Evolutionary conservation across 2,329 filamentous ascomycete genomes (phyloP), one percentile per base, ranked within the genome.

Genomic region (Alternaria brassicicola): DNA sequence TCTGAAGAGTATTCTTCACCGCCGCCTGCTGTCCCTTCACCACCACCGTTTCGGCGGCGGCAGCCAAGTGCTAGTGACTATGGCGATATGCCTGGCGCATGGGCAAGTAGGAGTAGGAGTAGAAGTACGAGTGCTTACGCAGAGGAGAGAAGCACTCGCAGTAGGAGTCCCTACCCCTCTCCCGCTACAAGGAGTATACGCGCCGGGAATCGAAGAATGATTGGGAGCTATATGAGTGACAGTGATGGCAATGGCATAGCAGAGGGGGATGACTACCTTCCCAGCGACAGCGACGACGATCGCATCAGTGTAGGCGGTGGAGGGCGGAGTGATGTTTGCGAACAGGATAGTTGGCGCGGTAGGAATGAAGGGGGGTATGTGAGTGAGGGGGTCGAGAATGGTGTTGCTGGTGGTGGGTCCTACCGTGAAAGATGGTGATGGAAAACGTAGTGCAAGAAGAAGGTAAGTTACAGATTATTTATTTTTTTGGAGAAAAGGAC

Each of bases 201-300:
- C 7, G 10, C 26, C n/a, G 31, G 33, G 26, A 19, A 17, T 4
- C 21, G 48, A 23, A 33, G 43, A 21, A 33, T 28, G 8, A 25
- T 23, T 17, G 43, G 28, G 28, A 25, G 19, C 19, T 47, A 35
- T 33, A 47, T 21, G 13, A 35, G 30, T 33, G 35, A 39, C 4
- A 45, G 38, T 49, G 46, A 51, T 48, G 56, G 51, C 25, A 47
- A 59, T 10, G 56, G 52, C 9, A 25, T 55, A 50, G 43, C 43
- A 10, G 43, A 55, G 25, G 52, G 52, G 23, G 39, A 35, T 9
- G 52, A 55, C 13, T 55, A 55, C 17, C 43, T 49, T 6, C 36
- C 43, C 5, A 42, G 35, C 10, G 45, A 55, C 21, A 55, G 42
- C 12, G 52, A 54, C 21, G 52, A 47, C 10, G 39, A 26, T 10